Base-by-base conservation (phyloP, 2,329 filamentous ascomycete genomes). In the Colletotrichum incanum region DNA sequence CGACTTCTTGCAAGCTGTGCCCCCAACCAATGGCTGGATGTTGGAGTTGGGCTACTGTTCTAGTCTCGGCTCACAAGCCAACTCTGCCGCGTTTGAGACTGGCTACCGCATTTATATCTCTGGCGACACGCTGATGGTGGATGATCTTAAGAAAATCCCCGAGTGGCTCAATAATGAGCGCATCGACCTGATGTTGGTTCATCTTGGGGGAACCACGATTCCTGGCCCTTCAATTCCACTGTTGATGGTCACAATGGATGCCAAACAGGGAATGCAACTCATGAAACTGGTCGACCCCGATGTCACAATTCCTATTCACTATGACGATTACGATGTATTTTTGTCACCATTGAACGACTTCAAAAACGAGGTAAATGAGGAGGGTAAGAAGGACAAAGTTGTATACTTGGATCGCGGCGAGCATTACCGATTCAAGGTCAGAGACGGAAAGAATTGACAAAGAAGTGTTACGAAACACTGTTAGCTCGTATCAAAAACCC, bases 191-290 rank as follows among this genome's bases (percentile, higher is more conserved):
- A 93, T 93, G 91, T 84, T 93, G 16, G 84, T 91, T 1, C 91
- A 93, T 73, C 80, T 93, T 0, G 91, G 91, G 26, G 91, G 90
- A 2, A 93, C 90, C 0, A 92, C 89, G 5, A 89, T 93, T 39
- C 91, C 91, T 0, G 85, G 86, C 0, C 89, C 90, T 0, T 83
- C 84, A 6, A 76, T 90, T 78, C 89, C 89, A 55, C 79, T 92
- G 72, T 71, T 92, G 31, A 92, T 92, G 90, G 88, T 92, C 2
- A 93, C 90, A 0, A 93, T 93, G 90, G 90, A 93, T 78, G 90
- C 87, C 28, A 84, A 86, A 76, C 88, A 92, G 78, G 90, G 90
- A 0, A 75, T 93, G 37, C 81, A 91, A 80, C 78, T 93, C 73
- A 87, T 93, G 78, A 81, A 84, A 75, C 75, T 92, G 69, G 86